Percentiles rank a stretch among this genome's conserved stretches.
Conservation (phyloP, 176 grass and related monocot species). For the Pontederia paniculata region DNA sequence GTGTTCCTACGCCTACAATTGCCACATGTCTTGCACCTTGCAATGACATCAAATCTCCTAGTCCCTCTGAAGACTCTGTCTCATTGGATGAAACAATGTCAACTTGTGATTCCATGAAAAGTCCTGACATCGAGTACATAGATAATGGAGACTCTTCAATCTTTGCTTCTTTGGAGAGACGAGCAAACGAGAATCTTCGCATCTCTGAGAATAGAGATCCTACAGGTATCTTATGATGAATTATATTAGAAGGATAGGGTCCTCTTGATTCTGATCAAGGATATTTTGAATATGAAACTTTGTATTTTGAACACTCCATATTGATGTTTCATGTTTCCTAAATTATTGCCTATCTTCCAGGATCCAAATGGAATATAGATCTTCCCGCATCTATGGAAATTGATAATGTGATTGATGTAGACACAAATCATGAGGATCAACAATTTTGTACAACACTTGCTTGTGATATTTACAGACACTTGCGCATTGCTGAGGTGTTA, state of each 20-base stretch:
- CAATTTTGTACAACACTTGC: conserved; percentile 83
- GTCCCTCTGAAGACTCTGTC: conserved; percentile 44
- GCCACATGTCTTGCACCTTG: conserved; percentile 31
- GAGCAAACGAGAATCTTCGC: conserved; percentile 59
- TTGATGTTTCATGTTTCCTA: background rate
- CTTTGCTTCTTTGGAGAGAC: conserved; percentile 54
- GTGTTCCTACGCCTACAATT: conserved; percentile 8
- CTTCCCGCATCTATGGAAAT: conserved; percentile 46
- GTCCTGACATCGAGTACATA: conserved; percentile 87
- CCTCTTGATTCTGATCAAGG: background rate
- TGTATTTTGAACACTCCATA: background rate
- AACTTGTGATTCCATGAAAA: conserved; percentile 92
- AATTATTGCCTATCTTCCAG: conserved; percentile 19
- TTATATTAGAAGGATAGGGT: background rate
- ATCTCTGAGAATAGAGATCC: conserved; percentile 51
- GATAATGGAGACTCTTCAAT: conserved; percentile 60
- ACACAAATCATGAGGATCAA: conserved; percentile 53
- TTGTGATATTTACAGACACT: conserved; percentile 86
- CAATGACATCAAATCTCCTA: conserved; percentile 47
- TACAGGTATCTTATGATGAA: conserved; percentile 43
- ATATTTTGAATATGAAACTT: no score
- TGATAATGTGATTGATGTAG: conserved; percentile 43
- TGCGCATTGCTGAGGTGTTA: conserved; percentile 77
- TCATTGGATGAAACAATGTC: conserved; percentile 80
- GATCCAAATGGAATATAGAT: conserved; percentile 43